Evolutionary conservation across 1,284 basidiomycete species (phyloP).

Genomic region (Moesziomyces parantarcticus): DNA sequence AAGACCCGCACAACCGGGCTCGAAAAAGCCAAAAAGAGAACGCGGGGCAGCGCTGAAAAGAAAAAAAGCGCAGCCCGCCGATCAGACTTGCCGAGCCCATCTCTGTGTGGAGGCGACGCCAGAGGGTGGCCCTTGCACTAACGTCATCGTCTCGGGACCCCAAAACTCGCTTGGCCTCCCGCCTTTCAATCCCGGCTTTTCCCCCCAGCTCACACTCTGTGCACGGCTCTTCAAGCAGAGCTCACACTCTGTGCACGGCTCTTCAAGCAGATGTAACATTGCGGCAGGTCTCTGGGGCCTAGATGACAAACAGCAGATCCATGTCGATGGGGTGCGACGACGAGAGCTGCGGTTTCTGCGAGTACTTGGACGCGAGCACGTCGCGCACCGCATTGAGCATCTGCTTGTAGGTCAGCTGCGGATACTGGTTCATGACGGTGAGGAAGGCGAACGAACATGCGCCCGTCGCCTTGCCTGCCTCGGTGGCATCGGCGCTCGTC

Average conservation of each 20-base stretch:
- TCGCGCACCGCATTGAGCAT: constrained; percentile 63
- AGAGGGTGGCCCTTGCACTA: neutral
- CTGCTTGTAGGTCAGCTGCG: constrained; percentile 64
- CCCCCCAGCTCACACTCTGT: neutral
- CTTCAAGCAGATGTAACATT: no score
- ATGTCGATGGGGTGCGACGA: constrained; percentile 66
- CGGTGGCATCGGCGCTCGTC: constrained; percentile 88
- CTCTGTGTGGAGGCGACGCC: constrained; percentile 10
- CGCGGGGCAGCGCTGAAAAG: constrained; percentile 1
- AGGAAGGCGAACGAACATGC: constrained; percentile 66
- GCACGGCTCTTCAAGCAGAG: no score
- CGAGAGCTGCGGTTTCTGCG: constrained; percentile 68
- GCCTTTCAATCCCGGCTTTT: neutral
- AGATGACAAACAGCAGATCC: constrained; percentile 62
- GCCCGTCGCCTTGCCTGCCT: constrained; percentile 84
- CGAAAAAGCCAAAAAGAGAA: no score
- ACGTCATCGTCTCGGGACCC: no score
- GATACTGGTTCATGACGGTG: constrained; percentile 71
- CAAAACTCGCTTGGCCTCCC: no score
- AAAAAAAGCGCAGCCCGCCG: neutral
- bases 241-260: no score
- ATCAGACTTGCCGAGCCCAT: neutral
- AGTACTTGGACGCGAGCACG: constrained; percentile 63
- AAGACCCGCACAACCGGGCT: neutral
- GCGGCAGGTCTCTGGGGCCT: constrained; percentile 1